Base-by-base conservation (phyloP, 2,329 filamentous ascomycete genomes). In the Xylariaceae sp. region DNA sequence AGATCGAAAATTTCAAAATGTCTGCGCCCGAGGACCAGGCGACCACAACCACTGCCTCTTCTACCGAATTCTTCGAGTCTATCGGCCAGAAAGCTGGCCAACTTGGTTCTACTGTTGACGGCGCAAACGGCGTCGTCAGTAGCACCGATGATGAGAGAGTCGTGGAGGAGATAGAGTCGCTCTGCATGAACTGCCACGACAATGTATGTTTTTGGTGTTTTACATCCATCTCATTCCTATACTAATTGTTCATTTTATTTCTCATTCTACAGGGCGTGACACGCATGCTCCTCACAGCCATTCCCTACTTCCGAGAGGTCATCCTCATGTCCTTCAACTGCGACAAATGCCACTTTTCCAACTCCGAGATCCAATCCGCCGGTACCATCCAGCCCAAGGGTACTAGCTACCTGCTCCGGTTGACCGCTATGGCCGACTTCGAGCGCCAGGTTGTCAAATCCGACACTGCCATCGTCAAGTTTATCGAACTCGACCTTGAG, bases 241-340 rank as follows among this genome's bases (percentile, higher is more conserved):
- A 7, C 23, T 22, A 20, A 16, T 25, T 36, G 19, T 45, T 51
- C 20, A 51, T 33, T n/a, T 40, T 34, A 35, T 34, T 45, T 53
- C 25, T 38, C 38, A 10, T 32, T 20, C 2, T 12, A 5, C 50
- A 94, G 87, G 93, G 93, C 59, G 80, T 74, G 1, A 98, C 93
- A 12, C 80, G 85, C 48, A 79, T 98, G 19, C 82, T 98, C 35
- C 82, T 98, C 44, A 95, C 94, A 14, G 82, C 83, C 54, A 96
- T 98, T 45, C 93, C 93, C 14, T 97, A 89, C 76, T 98, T 98
- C 75, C 89, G 90, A 71, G 92, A 98, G 67, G 84, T 98, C 53
- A 89, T 98, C 60, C 81, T 98, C 67, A 95, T 96, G 84, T 97
- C 92, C 52, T 98, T 98, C 68, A 80, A 81, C 55, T 98, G 93